These are phyloP conservation scores for Apophysomyces ossiformis DNA, from an alignment of 371 early-diverging fungal genomes.

Conservation along the genomic window DNA sequence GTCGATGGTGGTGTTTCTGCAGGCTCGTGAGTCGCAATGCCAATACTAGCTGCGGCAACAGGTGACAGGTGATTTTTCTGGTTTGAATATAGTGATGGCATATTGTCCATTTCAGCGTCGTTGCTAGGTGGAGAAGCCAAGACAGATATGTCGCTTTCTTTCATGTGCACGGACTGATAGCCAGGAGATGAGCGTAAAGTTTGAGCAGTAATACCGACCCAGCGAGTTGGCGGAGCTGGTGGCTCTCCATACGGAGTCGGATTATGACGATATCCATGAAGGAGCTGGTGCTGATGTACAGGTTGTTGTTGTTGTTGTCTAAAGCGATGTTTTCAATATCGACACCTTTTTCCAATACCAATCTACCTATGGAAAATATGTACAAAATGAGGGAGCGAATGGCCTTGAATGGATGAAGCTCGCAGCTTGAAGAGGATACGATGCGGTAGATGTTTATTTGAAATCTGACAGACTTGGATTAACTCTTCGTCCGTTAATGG, in stretches of 20 bases:
- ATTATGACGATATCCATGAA: constrained; percentile 15
- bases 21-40: background rate
- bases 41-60: background rate
- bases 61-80: background rate
- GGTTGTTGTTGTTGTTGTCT: background rate
- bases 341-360: background rate
- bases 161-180: constrained; percentile 8
- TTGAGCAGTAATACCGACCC: background rate
- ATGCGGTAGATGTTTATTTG: constrained; percentile 44
- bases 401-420: constrained; percentile 12
- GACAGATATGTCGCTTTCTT: constrained; percentile 12
- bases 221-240: constrained; percentile 4
- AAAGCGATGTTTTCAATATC: background rate
- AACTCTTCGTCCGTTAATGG: constrained; percentile 44
- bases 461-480: constrained; percentile 44
- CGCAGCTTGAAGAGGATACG: constrained; percentile 38
- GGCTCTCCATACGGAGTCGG: constrained; percentile 17
- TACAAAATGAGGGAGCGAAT: constrained; percentile 9
- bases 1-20: background rate
- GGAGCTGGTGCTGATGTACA: constrained; percentile 10
- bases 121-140: constrained; percentile 10
- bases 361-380: constrained; percentile 6
- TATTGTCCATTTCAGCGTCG: background rate
- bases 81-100: background rate
- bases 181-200: constrained; percentile 10